Base-by-base conservation (phyloP, 202 grass and related monocot species). In the Carex sylvatica region DNA sequence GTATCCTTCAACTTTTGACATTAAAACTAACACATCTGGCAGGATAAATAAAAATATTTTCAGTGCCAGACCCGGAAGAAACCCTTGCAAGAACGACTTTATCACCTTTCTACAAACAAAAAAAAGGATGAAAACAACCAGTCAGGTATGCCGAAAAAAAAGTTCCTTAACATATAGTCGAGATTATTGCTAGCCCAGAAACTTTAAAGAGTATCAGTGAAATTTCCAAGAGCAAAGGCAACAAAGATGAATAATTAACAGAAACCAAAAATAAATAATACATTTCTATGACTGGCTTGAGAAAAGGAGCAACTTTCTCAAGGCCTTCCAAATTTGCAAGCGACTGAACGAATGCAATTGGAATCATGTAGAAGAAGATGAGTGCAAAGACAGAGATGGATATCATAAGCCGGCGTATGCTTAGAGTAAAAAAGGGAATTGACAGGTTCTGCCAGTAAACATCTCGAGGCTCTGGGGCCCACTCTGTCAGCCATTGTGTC, bases 291-390 rank as follows among this genome's bases (percentile, higher is more conserved):
- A 95, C 89, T 72, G 91, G 90, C 80, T 87, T 93, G 49, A 98
- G 72, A 84, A 98, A 98, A 13, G 95, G 95, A 49, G 95, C 95
- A 81, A 98, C 92, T 79, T 93, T 95, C 89, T 98, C 95, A 61
- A 98, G 88, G 84, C 92, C 92, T 87, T 98, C 95, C 19, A 98
- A 93, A 93, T 98, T 98, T 80, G 95, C 95, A 84, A 98, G 95
- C 30, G 95, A 98, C 87, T 95, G 95, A 67, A 98, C 95, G 83
- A 98, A 95, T 36, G 92, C 89, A 63, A 98, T 98, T 10, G 95
- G 95, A 55, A 95, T 98, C 92, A 98, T 88, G 86, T 98, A 98
- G 84, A 95, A 98, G 86, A 98, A 98, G 10, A 98, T 83, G 56
- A 98, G 83, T 33, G 89, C 89, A 87, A 98, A 98, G 13, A 98